phyloP scores from a whole-genome alignment of 805 yeast species.

The Metschnikowia henanensis region DNA sequence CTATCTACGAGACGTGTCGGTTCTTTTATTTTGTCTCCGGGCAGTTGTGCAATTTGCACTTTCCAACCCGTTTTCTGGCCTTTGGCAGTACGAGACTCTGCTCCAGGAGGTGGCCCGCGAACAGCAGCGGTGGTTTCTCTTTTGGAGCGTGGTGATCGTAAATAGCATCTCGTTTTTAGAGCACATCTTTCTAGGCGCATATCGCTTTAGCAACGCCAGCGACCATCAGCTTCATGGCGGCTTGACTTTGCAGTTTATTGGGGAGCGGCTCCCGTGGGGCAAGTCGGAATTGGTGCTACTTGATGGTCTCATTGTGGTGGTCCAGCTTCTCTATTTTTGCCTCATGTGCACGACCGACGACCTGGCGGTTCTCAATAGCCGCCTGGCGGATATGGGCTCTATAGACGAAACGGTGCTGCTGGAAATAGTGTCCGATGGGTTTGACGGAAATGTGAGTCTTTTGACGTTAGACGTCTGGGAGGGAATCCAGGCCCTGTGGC shows the following conservation, averaged over 20 bases:
- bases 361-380: slow-evolving; percentile 24
- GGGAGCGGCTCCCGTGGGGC: slow-evolving; percentile 33
- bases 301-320: slow-evolving; percentile 26
- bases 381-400: not conserved
- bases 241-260: slow-evolving; percentile 37
- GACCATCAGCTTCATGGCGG: slow-evolving; percentile 34
- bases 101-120: slow-evolving; percentile 27
- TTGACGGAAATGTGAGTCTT: slow-evolving; percentile 37
- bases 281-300: slow-evolving; percentile 25
- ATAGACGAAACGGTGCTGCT: slow-evolving; percentile 16
- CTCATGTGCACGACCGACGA: slow-evolving; percentile 35
- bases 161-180: slow-evolving; percentile 24
- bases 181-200: slow-evolving; percentile 32
- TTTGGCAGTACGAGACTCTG: slow-evolving; percentile 11
- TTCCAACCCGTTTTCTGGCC: slow-evolving; percentile 29
- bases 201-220: slow-evolving; percentile 14
- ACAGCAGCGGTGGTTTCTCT: slow-evolving; percentile 28
- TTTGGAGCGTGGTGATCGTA: slow-evolving; percentile 23
- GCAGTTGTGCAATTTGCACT: slow-evolving; percentile 29
- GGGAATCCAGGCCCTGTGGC: slow-evolving; percentile 13
- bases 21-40: slow-evolving; percentile 28
- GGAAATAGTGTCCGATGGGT: slow-evolving; percentile 35
- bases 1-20: slow-evolving; percentile 44
- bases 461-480: slow-evolving; percentile 26
- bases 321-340: slow-evolving; percentile 34